These are phyloP conservation scores for Cicer bijugum DNA, from an alignment of 306 rosid genomes.

Conservation along the genomic window DNA sequence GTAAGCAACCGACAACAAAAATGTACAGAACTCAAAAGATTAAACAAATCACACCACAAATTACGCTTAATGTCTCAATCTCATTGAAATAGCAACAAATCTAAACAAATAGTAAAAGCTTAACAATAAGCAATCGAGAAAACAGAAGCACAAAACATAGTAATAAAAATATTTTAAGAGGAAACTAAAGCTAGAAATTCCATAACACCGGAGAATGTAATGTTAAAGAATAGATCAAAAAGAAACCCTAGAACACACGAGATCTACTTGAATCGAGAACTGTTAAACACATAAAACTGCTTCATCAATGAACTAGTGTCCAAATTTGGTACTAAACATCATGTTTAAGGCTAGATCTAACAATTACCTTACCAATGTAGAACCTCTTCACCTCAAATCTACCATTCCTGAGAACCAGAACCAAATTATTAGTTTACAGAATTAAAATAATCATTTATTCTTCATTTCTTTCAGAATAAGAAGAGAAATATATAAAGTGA, in stretches of 20 bases:
- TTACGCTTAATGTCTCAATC: conserved; percentile 15
- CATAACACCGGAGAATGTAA: neutral
- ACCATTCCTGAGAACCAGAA: conserved; percentile 61
- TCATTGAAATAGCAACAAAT: conserved; percentile 10
- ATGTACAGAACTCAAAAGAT: conserved; percentile 28
- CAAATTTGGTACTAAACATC: conserved; percentile 29
- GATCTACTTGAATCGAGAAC: conserved; percentile 48
- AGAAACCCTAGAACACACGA: conserved; percentile 49
- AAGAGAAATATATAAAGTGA: conserved; percentile 32
- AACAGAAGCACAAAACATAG: conserved; percentile 15
- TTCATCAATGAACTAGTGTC: conserved; percentile 33
- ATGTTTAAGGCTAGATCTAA: conserved; percentile 63
- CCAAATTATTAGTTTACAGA: conserved; percentile 45
- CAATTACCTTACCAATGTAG: conserved; percentile 58
- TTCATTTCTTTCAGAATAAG: neutral
- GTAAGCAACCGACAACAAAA: conserved; percentile 45
- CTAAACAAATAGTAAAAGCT: conserved; percentile 20
- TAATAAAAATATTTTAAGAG: neutral
- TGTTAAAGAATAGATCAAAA: conserved; percentile 2
- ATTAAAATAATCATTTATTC: conserved; percentile 9
- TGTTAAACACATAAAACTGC: conserved; percentile 26
- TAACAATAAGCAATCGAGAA: conserved; percentile 19
- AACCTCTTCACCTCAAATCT: conserved; percentile 58
- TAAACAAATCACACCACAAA: conserved; percentile 17
- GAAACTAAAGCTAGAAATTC: conserved; percentile 15